Evolutionary conservation across 2,329 filamentous ascomycete genomes (phyloP).

Genomic region (Pestalotiopsis sp.): DNA sequence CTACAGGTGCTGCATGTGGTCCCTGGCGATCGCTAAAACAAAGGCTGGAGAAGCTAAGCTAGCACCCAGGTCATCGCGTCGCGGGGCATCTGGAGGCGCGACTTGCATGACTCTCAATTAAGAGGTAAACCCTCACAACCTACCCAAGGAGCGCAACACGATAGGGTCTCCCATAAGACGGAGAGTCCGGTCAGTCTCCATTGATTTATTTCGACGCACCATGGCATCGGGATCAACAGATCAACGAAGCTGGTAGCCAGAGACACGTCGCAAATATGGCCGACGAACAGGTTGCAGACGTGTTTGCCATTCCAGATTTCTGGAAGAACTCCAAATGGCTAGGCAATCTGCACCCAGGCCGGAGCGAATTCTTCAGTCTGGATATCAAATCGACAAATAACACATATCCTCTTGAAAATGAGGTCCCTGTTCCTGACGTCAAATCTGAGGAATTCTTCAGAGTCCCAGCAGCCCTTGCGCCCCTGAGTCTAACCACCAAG

Average conservation of each 20-base stretch:
- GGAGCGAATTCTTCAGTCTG: conserved; percentile 47
- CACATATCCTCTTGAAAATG: conserved; percentile 11
- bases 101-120: not conserved
- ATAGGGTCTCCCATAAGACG: not conserved
- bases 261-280: conserved; percentile 31
- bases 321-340: conserved; percentile 58
- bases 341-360: conserved; percentile 28
- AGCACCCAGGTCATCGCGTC: not conserved
- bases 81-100: not conserved
- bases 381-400: conserved; percentile 33
- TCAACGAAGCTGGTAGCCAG: not conserved
- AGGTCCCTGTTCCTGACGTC: conserved; percentile 15
- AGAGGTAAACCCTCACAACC: not conserved
- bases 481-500: conserved; percentile 11
- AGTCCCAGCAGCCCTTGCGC: conserved; percentile 34
- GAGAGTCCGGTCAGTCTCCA: not conserved
- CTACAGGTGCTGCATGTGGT: not conserved
- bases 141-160: not conserved
- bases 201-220: not conserved
- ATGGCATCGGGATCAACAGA: not conserved
- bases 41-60: not conserved
- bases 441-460: conserved; percentile 45
- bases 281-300: conserved; percentile 49
- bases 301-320: conserved; percentile 67
- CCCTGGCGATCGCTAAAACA: conserved; percentile 6